Base-by-base conservation (phyloP, 2,329 filamentous ascomycete species). In the Xylariaceae sp. region DNA sequence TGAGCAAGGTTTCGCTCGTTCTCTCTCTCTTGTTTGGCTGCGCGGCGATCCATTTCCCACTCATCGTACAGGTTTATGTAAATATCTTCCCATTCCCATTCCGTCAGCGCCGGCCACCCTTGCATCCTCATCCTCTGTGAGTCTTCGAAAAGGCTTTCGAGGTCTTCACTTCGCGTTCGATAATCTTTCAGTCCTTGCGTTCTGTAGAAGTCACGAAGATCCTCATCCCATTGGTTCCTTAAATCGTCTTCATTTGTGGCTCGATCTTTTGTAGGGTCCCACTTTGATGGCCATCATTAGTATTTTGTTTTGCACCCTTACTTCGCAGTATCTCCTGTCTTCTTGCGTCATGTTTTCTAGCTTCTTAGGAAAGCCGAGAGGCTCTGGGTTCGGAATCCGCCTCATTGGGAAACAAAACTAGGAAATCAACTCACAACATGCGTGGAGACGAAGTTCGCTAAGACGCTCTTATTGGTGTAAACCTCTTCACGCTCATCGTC, bases 401-500 rank as follows among this genome's bases (percentile, higher is more conserved):
- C n/a, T n/a, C n/a, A n/a, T n/a, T n/a, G n/a, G n/a, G n/a, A n/a
- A n/a, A n/a, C n/a, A n/a, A n/a, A n/a, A n/a, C n/a, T n/a, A n/a
- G n/a, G n/a, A n/a, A n/a, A n/a, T n/a, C n/a, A n/a, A n/a, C n/a
- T n/a, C n/a, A n/a, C n/a, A n/a, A n/a, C 3, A 35, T 48, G 37
- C 5, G 4, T 36, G 12, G 36, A 40, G 1, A 2, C 5, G 12
- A 50, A 52, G 6, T 25, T 3, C 1, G 8, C 5, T 8, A 52
- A 44, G 5, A 4, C 11, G n/a, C 11, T 3, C 8, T 8, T 2
- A 12, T 52, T 52, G 4, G 41, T 8, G 32, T 22, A 45, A 17
- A 10, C n/a, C 5, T 44, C 39, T 29, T 42, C 49, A 7, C 20
- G 29, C 6, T 50, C 48, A n/a, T 53, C 50, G 16, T 55, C 55